A percentile compares a stretch with the other conserved stretches of the same genome.
phyloP scores from a whole-genome alignment of 768 basidiomycete species.

The Tubosaeta sp. region DNA sequence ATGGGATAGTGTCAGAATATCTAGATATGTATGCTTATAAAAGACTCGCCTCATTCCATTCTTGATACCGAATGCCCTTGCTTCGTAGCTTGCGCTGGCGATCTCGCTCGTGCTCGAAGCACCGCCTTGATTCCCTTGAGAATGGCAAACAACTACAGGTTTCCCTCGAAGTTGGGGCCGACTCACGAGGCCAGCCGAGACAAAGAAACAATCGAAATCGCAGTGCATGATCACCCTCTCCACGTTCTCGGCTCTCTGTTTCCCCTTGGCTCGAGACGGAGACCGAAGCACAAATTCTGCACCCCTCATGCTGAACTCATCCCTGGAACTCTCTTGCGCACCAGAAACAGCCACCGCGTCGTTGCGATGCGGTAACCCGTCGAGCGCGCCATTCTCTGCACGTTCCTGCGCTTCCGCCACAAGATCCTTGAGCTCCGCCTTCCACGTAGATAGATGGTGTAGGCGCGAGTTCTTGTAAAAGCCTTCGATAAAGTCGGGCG shows the following conservation, averaged over 20 bases:
- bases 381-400: conserved; percentile 41
- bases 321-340: not conserved
- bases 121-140: conserved; percentile 72
- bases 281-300: conserved; percentile 47
- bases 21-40: not conserved
- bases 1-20: conserved; percentile 4
- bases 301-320: conserved; percentile 49
- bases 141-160: conserved; percentile 94
- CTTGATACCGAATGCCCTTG: conserved; percentile 79
- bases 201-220: conserved; percentile 97
- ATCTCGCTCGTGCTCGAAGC: conserved; percentile 87
- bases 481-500: conserved; percentile 81
- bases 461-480: conserved; percentile 84
- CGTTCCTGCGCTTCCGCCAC: conserved; percentile 77
- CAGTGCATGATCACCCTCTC: conserved; percentile 83
- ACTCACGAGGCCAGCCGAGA: conserved; percentile 79
- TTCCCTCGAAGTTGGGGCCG: conserved; percentile 81
- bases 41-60: conserved; percentile 87
- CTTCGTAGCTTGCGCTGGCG: conserved; percentile 93
- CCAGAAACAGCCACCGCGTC: not conserved
- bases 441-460: conserved; percentile 92
- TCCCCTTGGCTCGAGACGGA: conserved; percentile 47
- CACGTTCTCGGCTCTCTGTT: conserved; percentile 44
- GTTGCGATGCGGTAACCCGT: conserved; percentile 1
- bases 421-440: conserved; percentile 78